phyloP scores from a whole-genome alignment of 345 rosid genomes.

The Noccaea bulbosa region DNA sequence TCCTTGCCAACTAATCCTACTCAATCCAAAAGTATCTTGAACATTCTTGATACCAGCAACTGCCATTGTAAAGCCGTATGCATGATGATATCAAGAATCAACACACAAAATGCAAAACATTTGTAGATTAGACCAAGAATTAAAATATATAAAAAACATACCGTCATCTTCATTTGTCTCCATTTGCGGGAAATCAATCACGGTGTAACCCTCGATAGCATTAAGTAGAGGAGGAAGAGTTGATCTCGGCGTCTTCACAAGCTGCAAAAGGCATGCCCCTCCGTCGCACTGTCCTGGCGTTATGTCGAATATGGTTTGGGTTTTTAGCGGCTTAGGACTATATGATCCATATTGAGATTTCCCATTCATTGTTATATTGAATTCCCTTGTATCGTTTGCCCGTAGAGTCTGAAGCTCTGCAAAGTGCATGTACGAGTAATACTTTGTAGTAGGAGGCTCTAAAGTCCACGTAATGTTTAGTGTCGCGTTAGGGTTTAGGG shows the following conservation, averaged over 20 bases:
- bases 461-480: conserved; percentile 28
- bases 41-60: conserved; percentile 49
- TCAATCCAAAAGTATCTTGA: conserved; percentile 43
- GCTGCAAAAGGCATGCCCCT: conserved; percentile 38
- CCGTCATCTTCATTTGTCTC: conserved; percentile 49
- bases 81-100: conserved; percentile 6
- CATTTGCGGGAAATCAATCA: conserved; percentile 34
- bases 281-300: conserved; percentile 36
- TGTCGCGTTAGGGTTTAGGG: not conserved
- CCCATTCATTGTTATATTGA: conserved; percentile 51
- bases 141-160: conserved; percentile 17
- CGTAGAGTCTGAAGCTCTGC: conserved; percentile 51
- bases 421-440: conserved; percentile 49
- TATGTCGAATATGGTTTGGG: conserved; percentile 27
- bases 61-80: conserved; percentile 35
- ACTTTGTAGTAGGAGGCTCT: conserved; percentile 23
- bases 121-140: conserved; percentile 3
- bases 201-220: conserved; percentile 44
- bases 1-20: conserved; percentile 61
- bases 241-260: conserved; percentile 38
- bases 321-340: conserved; percentile 37
- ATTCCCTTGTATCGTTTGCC: conserved; percentile 50
- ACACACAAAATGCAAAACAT: not conserved
- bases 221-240: conserved; percentile 62
- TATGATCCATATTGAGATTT: conserved; percentile 42